Evolutionary conservation across 2,329 filamentous ascomycete genomes (phyloP), one percentile per base, ranked within the genome.

Genomic region (Diaporthe ampelina): DNA sequence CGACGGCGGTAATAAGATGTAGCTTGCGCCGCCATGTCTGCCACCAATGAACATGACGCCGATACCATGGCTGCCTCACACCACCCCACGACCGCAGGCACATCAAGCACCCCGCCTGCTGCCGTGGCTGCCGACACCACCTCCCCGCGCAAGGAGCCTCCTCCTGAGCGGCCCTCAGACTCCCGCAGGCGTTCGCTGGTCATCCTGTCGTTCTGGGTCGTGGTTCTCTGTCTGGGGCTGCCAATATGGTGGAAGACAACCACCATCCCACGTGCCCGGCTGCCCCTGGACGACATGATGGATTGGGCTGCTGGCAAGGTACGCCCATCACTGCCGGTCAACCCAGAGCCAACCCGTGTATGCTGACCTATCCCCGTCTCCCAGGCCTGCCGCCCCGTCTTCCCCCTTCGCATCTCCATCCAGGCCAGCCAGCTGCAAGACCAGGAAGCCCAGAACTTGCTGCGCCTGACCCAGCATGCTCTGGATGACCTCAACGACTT

Each of bases 201-300:
- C 68, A 92, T 99, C 76, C 82, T 94, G 76, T 96, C 96, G 11
- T 98, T 98, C 83, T 99, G 97, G 97, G 86, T 91, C 7, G 91
- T 98, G 50, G 94, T 97, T 9, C 82, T 97, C 9, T 89, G 93
- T 40, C 85, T 99, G 8, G 97, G 97, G 3, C 83, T 99, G 77
- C 97, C 97, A 73, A 93, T 97, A 89, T 99, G 97, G 97, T 97
- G 95, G 92, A 92, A 92, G 82, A 98, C 97, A 0, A 99, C 97
- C 5, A 93, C 94, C 0, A 97, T 98, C 72, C 95, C 97, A 83
- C 91, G 97, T 72, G 95, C 96, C 17, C 89, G 92, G 58, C 86
- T 99, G 78, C 97, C 97, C 7, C 83, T 98, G 78, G 89, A 93
- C 80, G 90, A 92, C 72, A 99, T 99, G 97, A 90, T 94, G 78